Evolutionary conservation across 192 early-diverging fungal genomes (phyloP), one percentile per base, ranked within the genome.

Genomic region (Coemansia aciculifera): DNA sequence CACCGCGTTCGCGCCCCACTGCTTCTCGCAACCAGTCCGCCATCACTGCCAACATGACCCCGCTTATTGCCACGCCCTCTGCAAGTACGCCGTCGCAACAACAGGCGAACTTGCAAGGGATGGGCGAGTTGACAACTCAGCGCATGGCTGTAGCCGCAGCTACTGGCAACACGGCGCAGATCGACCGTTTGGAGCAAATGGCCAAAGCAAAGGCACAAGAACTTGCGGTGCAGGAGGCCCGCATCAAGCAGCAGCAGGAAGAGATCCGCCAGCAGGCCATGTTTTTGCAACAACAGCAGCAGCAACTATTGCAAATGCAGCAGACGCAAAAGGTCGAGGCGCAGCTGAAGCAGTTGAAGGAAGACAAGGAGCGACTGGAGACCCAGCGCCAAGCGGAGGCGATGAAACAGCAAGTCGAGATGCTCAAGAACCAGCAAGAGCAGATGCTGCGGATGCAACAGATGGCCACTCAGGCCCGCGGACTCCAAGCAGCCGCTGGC

Each of bases 381-480:
- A 72, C 74, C 54, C 72, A 78, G 60, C 67, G 72, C 42, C 75
- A 83, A 60, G 64, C 72, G 0, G 75, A 83, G 11, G 80, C 71
- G 27, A 62, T 77, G 62, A 77, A 75, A 40, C 67, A 64, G 49
- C 75, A 83, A 48, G 67, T 74, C n/a, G 80, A 67, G 7, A 57
- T 66, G 56, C 48, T 83, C 17, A 68, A 71, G 67, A 24, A 62
- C 11, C 80, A 83, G 66, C 80, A 83, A 62, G 71, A 83, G 43
- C 80, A 83, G 56, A 62, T 83, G 72, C 66, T 83, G 12, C 75
- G 75, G 48, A 81, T 81, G 79, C 79, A 81, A 60, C 79, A 81
- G 71, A 81, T 81, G 79, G 79, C 79, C 6, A 38, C 74, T 0
- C 79, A 81, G 37, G 67, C 63, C 2, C 75, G 75, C 29, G 63